Evolutionary conservation across 176 grass and related monocot genomes (phyloP).

Genomic region (Poa pratensis): DNA sequence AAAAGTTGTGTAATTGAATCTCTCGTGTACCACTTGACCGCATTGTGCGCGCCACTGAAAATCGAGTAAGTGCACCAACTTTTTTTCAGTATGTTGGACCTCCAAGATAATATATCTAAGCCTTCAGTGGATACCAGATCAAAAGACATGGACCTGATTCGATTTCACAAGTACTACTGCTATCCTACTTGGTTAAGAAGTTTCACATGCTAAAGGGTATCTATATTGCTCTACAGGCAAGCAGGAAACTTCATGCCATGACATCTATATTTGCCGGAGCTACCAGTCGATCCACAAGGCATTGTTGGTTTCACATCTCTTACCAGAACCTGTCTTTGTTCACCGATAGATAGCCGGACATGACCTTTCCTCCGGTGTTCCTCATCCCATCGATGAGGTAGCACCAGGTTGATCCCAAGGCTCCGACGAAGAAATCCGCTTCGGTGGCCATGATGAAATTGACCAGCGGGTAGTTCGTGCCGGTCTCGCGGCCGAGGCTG

Average conservation of each 20-base stretch:
- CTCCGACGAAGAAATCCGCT: constrained; percentile 69
- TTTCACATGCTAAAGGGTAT: constrained; percentile 16
- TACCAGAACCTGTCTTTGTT: constrained; percentile 86
- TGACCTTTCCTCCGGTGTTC: constrained; percentile 68
- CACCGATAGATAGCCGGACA: constrained; percentile 63
- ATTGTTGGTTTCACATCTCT: constrained; percentile 18
- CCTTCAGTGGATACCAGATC: constrained; percentile 62
- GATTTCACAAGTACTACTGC: constrained; percentile 28
- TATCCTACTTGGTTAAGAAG: constrained; percentile 49
- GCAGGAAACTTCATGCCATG: background rate
- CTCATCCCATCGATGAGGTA: constrained; percentile 72
- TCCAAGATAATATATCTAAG: constrained; percentile 37
- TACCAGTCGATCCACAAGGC: background rate
- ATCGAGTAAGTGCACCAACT: constrained; percentile 46
- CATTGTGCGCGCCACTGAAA: constrained; percentile 37
- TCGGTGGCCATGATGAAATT: constrained; percentile 72
- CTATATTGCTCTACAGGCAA: constrained; percentile 8
- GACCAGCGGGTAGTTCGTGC: constrained; percentile 66
- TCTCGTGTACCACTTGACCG: constrained; percentile 49
- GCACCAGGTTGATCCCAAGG: constrained; percentile 80
- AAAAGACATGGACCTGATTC: constrained; percentile 54
- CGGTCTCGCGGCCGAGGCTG: constrained; percentile 55
- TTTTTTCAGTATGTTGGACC: constrained; percentile 44
- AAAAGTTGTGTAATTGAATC: constrained; percentile 48
- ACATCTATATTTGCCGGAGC: background rate